phyloP scores from a whole-genome alignment of 306 rosid species.

The Prunus kanzakura region DNA sequence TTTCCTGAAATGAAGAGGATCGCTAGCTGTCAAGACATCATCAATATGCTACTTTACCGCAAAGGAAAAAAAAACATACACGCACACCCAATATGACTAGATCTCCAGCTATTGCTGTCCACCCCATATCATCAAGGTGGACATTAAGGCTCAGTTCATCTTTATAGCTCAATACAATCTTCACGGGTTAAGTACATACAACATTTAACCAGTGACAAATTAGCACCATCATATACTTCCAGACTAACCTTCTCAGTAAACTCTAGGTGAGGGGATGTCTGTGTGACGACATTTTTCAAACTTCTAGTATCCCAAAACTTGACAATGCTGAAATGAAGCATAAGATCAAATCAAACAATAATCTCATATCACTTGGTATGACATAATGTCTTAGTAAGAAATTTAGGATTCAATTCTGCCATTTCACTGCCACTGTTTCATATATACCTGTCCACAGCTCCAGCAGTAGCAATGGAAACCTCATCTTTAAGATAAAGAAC shows the following conservation, averaged over 20 bases:
- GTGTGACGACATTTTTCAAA: conserved; percentile 52
- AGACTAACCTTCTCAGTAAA: conserved; percentile 61
- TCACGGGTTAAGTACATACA: neutral
- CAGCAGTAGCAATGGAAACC: conserved; percentile 83
- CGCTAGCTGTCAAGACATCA: neutral
- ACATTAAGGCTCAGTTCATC: neutral
- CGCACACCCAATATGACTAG: neutral
- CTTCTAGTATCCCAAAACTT: conserved; percentile 97
- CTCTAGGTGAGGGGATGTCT: conserved; percentile 53
- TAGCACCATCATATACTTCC: neutral
- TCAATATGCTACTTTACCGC: neutral
- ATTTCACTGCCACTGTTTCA: neutral
- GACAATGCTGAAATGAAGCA: conserved; percentile 54
- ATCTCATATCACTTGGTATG: neutral
- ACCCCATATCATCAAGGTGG: neutral
- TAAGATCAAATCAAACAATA: conserved; percentile 8
- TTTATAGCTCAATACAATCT: neutral
- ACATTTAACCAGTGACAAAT: neutral
- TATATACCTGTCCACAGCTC: conserved; percentile 83
- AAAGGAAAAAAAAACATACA: neutral
- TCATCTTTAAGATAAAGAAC: conserved; percentile 86
- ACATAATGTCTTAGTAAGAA: neutral
- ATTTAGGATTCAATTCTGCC: neutral
- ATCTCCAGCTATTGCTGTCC: neutral
- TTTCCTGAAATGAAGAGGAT: conserved; percentile 49